Evolutionary conservation across 192 early-diverging fungal genomes (phyloP).

Genomic region (Umbelopsis ramanniana): DNA sequence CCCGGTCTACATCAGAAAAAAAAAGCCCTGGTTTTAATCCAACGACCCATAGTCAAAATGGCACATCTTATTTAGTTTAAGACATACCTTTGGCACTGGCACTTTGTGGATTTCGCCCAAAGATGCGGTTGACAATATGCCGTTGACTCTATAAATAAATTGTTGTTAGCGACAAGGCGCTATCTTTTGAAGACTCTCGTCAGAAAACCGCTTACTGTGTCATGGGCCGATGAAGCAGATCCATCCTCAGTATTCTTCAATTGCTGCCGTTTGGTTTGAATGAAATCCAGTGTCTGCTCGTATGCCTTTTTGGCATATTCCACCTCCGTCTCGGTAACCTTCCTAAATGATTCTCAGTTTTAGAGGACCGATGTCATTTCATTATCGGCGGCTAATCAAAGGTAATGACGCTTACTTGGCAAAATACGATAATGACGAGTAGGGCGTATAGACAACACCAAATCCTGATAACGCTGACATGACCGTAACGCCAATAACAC

Average conservation of each 20-base stretch:
- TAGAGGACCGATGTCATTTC: background rate
- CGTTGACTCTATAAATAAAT: background rate
- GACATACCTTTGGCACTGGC: background rate
- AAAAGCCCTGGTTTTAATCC: too few species aligned
- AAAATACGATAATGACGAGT: conserved; percentile 83
- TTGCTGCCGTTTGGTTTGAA: background rate
- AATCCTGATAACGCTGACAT: conserved; percentile 95
- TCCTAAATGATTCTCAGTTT: conserved; percentile 24
- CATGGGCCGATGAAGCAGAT: background rate
- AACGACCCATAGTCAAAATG: too few species aligned
- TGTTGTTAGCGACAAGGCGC: background rate
- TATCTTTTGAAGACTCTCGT: background rate
- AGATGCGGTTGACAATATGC: background rate
- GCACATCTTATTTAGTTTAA: too few species aligned
- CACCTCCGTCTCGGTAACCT: conserved; percentile 54
- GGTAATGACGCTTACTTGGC: conserved; percentile 57
- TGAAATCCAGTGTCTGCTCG: conserved; percentile 42
- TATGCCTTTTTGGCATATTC: conserved; percentile 69
- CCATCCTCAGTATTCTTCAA: background rate
- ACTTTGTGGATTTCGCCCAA: background rate
- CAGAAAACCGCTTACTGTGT: background rate
- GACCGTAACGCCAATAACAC: conserved; percentile 89
- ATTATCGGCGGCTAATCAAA: background rate
- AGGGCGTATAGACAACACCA: conserved; percentile 92
- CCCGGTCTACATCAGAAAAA: conserved; percentile 45